These are phyloP conservation scores for Erucastrum elatum DNA, from an alignment of 345 rosid species.

Conservation along the genomic window DNA sequence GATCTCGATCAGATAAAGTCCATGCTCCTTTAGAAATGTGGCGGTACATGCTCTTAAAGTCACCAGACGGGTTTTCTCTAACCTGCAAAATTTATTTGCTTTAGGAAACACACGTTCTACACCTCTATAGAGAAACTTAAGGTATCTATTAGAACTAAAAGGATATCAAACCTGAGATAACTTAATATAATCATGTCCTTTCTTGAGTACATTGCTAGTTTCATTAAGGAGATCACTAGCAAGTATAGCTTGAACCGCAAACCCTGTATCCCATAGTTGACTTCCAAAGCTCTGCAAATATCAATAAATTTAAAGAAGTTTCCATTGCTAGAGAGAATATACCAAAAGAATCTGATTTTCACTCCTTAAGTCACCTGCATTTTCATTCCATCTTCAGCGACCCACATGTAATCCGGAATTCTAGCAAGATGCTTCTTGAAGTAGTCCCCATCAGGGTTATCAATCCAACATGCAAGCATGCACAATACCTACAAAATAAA, in stretches of 20 bases:
- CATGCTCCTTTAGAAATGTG: conserved; percentile 66
- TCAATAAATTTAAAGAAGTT: conserved; percentile 29
- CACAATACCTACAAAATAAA: conserved; percentile 29
- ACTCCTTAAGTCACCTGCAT: conserved; percentile 45
- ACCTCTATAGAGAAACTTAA: not conserved
- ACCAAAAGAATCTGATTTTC: not conserved
- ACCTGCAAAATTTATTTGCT: conserved; percentile 35
- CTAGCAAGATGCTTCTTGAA: conserved; percentile 63
- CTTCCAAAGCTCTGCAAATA: no score
- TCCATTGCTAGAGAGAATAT: not conserved
- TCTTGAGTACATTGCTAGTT: conserved; percentile 50
- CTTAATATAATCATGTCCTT: conserved; percentile 58
- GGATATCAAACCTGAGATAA: conserved; percentile 53
- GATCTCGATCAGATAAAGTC: conserved; percentile 68
- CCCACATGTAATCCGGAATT: conserved; percentile 66
- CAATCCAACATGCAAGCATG: conserved; percentile 69
- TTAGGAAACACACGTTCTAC: not conserved
- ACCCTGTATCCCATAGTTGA: conserved; percentile 69
- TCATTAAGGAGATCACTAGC: conserved; percentile 46
- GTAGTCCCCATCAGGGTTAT: conserved; percentile 59
- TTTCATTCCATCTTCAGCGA: conserved; percentile 76
- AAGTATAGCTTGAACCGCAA: conserved; percentile 60
- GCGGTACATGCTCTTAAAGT: conserved; percentile 62
- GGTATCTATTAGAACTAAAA: not conserved
- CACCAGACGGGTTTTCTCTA: conserved; percentile 56